phyloP scores from a whole-genome alignment of 192 early-diverging fungal genomes.

The Kickxella alabastrina region DNA sequence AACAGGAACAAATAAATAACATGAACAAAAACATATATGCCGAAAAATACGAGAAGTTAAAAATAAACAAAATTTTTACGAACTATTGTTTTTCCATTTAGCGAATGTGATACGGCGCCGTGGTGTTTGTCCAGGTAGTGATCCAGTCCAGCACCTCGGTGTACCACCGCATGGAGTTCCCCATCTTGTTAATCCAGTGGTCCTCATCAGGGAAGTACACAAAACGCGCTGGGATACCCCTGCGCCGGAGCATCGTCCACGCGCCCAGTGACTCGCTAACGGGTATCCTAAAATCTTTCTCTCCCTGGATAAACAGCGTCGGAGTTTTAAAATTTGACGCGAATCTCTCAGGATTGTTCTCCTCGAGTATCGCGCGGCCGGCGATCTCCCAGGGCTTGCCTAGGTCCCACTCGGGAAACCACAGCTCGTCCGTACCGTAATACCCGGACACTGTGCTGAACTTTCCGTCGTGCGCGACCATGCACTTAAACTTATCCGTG shows the following conservation, averaged over 20 bases:
- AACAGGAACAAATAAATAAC: no score
- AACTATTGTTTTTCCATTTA: background rate
- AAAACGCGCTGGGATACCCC: slow-evolving; percentile 62
- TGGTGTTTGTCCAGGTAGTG: slow-evolving; percentile 25
- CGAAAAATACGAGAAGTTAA: background rate
- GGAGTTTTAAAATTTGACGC: slow-evolving; percentile 74
- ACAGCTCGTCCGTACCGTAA: slow-evolving; percentile 77
- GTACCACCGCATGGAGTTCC: slow-evolving; percentile 73
- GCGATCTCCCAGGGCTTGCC: slow-evolving; percentile 60
- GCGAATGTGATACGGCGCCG: slow-evolving; percentile 29
- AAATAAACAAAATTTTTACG: slow-evolving; percentile 2
- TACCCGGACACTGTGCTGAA: slow-evolving; percentile 59
- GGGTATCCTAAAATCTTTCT: slow-evolving; percentile 66
- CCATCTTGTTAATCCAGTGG: slow-evolving; percentile 69
- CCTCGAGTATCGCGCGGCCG: slow-evolving; percentile 56
- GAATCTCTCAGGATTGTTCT: slow-evolving; percentile 64
- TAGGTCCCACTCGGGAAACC: slow-evolving; percentile 74
- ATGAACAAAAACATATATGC: no score
- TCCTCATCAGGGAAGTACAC: slow-evolving; percentile 77
- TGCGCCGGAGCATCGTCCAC: slow-evolving; percentile 73
- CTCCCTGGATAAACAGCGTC: slow-evolving; percentile 74
- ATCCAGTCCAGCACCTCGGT: slow-evolving; percentile 69
- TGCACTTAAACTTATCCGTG: slow-evolving; percentile 56
- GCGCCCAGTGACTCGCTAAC: slow-evolving; percentile 66
- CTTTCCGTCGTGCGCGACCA: slow-evolving; percentile 72